Evolutionary conservation across 805 yeast species (phyloP), one percentile per base, ranked within the genome.

Genomic region (Kurtzmaniella fragi): DNA sequence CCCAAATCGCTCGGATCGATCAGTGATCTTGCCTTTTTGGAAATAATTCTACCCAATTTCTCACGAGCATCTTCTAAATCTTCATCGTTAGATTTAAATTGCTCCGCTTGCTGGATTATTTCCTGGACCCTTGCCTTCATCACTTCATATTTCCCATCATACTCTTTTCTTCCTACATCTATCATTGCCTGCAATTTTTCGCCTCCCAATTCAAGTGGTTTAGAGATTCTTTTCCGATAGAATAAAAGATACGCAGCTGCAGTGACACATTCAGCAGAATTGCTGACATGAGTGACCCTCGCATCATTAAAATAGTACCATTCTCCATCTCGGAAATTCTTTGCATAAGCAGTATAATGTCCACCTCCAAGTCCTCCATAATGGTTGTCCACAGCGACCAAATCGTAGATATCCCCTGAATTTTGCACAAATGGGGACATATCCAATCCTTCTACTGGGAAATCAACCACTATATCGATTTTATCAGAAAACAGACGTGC

Each of bases 301-400:
- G 95, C 80, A 56, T 91, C 99, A 56, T 91, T 90, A 57, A 74
- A 91, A 56, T 89, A 84, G 56, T 89, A 88, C 98, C 98, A 93
- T 42, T 78, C 70, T 15, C 65, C 65, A 52, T 86, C 95, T 32
- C 78, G 70, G 57, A 78, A 82, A 53, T 90, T 90, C 57, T 82
- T 84, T 0, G 77, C 96, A 52, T 80, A 83, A 0, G 98, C 85
- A 1, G 99, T 93, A 60, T 93, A 91, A 65, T 93, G 98, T 2
- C 99, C 98, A 4, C 98, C 98, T 0, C 98, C 97, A 14, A 91
- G 67, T 0, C 97, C 96, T 37, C 98, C 99, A 57, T 73, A 89
- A 56, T 93, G 99, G 57, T 91, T 93, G 57, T 90, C 98, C 16
- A 93, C 96, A 0, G 93, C 98, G 50, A 86, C 72, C 45, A 93